These are phyloP conservation scores for Phaseolus lunatus DNA, from an alignment of 306 rosid genomes.

Conservation along the genomic window DNA sequence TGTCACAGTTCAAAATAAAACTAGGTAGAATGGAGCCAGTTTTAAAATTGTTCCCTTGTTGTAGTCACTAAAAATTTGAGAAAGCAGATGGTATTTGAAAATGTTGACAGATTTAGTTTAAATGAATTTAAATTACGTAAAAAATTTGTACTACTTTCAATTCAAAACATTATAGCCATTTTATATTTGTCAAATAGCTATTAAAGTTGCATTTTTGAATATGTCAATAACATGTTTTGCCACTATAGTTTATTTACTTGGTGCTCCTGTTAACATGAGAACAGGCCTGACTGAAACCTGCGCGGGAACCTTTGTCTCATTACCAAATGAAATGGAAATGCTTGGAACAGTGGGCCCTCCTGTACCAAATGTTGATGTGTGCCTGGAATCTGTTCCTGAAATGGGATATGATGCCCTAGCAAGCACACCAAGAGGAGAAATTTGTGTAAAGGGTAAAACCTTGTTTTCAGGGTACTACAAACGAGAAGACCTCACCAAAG, in stretches of 20 bases:
- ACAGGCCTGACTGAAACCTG: slow-evolving; percentile 96
- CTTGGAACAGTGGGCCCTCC: slow-evolving; percentile 99
- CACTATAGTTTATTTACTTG: slow-evolving; percentile 4
- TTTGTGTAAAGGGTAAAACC: slow-evolving; percentile 79
- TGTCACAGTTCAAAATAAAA: slow-evolving; percentile 11
- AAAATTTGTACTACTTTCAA: not conserved
- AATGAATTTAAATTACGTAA: not conserved
- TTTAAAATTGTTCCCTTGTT: not conserved
- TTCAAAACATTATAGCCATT: not conserved
- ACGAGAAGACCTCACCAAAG: slow-evolving; percentile 92
- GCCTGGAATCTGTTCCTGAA: slow-evolving; percentile 95
- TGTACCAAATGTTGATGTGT: slow-evolving; percentile 87
- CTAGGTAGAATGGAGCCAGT: not conserved
- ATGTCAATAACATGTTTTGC: not conserved
- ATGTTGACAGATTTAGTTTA: not conserved
- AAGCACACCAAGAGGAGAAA: slow-evolving; percentile 84
- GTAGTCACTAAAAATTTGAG: not conserved
- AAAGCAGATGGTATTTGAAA: not conserved
- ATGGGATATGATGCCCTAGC: slow-evolving; percentile 92
- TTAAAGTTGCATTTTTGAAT: not conserved
- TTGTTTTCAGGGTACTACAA: slow-evolving; percentile 92
- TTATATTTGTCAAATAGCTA: not conserved
- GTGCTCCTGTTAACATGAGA: slow-evolving; percentile 43
- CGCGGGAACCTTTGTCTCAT: slow-evolving; percentile 91
- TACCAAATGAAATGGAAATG: slow-evolving; percentile 83